Evolutionary conservation across 2,329 filamentous ascomycete genomes (phyloP).

Genomic region (Penicillium hesseltinei): DNA sequence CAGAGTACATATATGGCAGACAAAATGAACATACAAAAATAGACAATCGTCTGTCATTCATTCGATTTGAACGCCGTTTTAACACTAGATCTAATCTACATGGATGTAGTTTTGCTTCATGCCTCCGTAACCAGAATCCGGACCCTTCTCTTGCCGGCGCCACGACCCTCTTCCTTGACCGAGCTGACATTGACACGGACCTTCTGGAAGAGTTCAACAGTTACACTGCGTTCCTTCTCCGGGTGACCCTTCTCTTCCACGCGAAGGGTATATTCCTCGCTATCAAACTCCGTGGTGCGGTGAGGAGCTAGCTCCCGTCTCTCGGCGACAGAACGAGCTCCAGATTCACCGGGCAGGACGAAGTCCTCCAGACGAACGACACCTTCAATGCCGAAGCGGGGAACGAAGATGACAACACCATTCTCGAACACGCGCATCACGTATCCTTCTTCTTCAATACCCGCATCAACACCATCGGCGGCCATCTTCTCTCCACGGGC

Average conservation of each 20-base stretch:
- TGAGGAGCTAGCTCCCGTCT: constrained; percentile 34
- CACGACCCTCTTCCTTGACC: constrained; percentile 75
- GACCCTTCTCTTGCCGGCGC: constrained; percentile 83
- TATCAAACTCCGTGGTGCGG: constrained; percentile 79
- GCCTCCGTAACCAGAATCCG: constrained; percentile 43
- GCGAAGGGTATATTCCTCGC: constrained; percentile 75
- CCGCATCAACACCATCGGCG: constrained; percentile 34
- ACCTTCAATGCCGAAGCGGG: constrained; percentile 91
- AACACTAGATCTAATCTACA: constrained; percentile 14
- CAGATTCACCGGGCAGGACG: constrained; percentile 60
- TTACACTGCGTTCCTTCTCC: constrained; percentile 40
- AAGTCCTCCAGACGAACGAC: constrained; percentile 84
- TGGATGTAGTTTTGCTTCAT: constrained; percentile 13
- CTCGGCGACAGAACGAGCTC: constrained; percentile 32
- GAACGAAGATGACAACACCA: constrained; percentile 94
- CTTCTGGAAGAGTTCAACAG: constrained; percentile 86
- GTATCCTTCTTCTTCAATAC: constrained; percentile 81
- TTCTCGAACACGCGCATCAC: constrained; percentile 98
- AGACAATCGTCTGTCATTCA: background rate
- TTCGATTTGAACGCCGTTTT: constrained; percentile 10
- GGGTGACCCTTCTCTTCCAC: constrained; percentile 53
- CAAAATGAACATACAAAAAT: background rate
- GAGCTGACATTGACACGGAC: constrained; percentile 86
- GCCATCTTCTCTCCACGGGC: constrained; percentile 55
- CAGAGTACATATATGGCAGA: background rate